Evolutionary conservation across 1,139 yeast genomes (phyloP), one percentile per base, ranked within the genome.

Genomic region (Eremothecium cymbalariae): DNA sequence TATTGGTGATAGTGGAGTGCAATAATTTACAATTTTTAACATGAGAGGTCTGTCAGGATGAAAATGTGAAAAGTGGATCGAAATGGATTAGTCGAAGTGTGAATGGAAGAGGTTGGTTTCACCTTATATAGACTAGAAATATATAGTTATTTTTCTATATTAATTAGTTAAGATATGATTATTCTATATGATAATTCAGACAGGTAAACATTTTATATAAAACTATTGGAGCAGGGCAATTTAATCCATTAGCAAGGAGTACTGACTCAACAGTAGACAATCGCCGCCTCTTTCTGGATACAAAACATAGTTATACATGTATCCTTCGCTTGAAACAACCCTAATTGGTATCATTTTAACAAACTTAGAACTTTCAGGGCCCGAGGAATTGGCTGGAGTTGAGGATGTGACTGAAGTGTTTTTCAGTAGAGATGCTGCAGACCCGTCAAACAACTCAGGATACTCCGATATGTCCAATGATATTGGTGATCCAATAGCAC

Each of bases 241-340:
- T 36, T 38, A 48, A 22, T 45, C 44, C 38, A 40, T 25, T 28
- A 44, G 28, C 4, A 63, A 45, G 2, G 80, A 70, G 53, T 74
- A 77, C 53, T 83, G 94, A 43, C 77, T 75, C 33, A 84, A 63
- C 37, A 85, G 62, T 26, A 81, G 76, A 59, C 98, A 88, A 53
- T 90, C 97, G 4, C 97, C 97, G 2, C 97, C 97, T 38, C 90
- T 63, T 43, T 79, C 94, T 0, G 93, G 79, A 51, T 88, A 94
- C 39, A 90, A 65, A 0, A 86, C 85, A 57, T 84, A 90, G 38
- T 80, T 86, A 55, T 82, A 85, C 50, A 83, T 81, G 43, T 72
- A 71, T 0, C 98, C 98, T 41, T 84, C 94, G 0, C 93, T 74
- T 0, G 95, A 84, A 4, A 86, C 81, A 13, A 88, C 95, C 17